These are phyloP conservation scores for Globisporangium perplexum DNA, from an alignment of 352 stramenopile genomes.

Conservation along the genomic window DNA sequence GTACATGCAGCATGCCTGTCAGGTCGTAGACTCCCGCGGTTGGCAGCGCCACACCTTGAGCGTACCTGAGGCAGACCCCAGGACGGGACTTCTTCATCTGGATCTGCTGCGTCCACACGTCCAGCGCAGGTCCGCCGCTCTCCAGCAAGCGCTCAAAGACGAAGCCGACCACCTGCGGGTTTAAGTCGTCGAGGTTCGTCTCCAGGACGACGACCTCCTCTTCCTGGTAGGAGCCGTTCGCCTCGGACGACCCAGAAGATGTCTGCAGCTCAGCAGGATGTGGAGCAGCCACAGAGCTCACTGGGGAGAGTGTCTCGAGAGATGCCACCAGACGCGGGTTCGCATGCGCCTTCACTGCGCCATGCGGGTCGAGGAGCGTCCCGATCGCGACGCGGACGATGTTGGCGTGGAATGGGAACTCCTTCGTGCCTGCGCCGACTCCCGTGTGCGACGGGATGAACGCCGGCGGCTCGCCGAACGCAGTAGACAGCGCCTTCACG, in stretches of 20 bases:
- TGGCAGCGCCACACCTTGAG: background rate
- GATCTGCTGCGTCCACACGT: slow-evolving; percentile 87
- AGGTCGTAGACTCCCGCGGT: background rate
- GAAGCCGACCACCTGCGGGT: slow-evolving; percentile 78
- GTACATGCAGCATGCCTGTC: background rate
- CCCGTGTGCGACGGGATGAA: slow-evolving; percentile 75
- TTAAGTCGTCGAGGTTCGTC: slow-evolving; percentile 91
- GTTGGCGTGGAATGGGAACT: slow-evolving; percentile 87
- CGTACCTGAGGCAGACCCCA: slow-evolving; percentile 62
- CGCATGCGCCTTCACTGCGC: slow-evolving; percentile 25
- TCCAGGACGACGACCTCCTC: slow-evolving; percentile 78
- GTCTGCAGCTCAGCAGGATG: background rate
- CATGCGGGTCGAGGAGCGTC: slow-evolving; percentile 31
- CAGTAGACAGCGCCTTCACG: slow-evolving; percentile 81
- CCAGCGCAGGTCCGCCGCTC: slow-evolving; percentile 44
- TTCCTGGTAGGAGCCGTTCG: slow-evolving; percentile 2
- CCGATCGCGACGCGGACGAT: slow-evolving; percentile 88
- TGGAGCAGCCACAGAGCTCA: background rate
- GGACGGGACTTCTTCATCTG: slow-evolving; percentile 92
- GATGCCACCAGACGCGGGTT: slow-evolving; percentile 13
- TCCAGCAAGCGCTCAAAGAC: slow-evolving; percentile 67
- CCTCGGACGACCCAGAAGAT: background rate
- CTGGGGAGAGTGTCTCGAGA: background rate
- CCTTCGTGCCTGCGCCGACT: slow-evolving; percentile 84
- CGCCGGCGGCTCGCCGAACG: slow-evolving; percentile 67